Percentiles rank a stretch among this genome's conserved stretches.
Evolutionary conservation across 768 basidiomycete genomes (phyloP).

Genomic region (Termitomyces heimii): DNA sequence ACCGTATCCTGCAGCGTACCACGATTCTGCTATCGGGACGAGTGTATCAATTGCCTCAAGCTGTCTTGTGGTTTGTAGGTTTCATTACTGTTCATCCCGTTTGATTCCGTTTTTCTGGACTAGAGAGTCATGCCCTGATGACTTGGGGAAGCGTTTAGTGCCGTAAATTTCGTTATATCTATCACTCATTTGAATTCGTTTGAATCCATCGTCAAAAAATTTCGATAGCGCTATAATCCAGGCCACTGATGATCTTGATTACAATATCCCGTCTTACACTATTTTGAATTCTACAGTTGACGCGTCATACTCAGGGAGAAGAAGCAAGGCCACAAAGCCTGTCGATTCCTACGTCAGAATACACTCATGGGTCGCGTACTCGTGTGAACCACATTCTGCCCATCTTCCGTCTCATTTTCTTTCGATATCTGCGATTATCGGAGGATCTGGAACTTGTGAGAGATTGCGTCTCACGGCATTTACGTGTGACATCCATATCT

Average conservation of each 20-base stretch:
- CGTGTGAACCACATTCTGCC: neutral
- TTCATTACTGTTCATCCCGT: neutral
- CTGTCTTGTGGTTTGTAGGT: neutral
- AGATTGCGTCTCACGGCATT: neutral
- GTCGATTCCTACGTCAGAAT: neutral
- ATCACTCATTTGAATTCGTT: neutral
- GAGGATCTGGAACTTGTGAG: neutral
- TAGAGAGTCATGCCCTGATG: neutral
- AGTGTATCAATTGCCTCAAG: neutral
- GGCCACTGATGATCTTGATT: neutral
- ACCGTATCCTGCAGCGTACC: neutral
- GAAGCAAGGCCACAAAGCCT: neutral
- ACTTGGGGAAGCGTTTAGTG: neutral
- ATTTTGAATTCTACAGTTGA: neutral
- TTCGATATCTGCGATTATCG: neutral
- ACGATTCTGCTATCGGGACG: neutral
- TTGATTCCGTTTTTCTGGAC: neutral
- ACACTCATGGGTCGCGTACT: neutral
- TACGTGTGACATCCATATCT: neutral
- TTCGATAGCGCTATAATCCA: neutral
- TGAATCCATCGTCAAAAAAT: neutral
- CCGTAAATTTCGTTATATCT: neutral
- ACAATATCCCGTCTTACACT: neutral
- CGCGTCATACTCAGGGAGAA: neutral
- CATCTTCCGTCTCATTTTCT: neutral